Evolutionary conservation across 2,329 filamentous ascomycete genomes (phyloP).

Genomic region (Xylariaceae sp.): DNA sequence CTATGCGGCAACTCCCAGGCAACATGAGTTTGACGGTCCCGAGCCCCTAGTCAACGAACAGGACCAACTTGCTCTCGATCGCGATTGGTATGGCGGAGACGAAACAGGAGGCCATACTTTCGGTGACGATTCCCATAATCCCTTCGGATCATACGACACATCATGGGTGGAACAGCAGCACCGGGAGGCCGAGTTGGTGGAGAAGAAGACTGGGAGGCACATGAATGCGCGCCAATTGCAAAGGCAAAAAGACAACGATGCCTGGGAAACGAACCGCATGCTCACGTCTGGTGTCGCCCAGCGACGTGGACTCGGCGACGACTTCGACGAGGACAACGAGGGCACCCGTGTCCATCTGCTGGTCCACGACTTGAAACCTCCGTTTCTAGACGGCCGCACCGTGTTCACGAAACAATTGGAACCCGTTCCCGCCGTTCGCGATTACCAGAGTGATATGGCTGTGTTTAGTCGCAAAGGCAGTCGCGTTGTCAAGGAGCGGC

Average conservation of each 20-base stretch:
- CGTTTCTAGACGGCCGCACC: constrained; percentile 88
- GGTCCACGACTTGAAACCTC: constrained; percentile 88
- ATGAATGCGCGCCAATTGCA: constrained; percentile 72
- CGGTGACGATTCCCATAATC: constrained; percentile 89
- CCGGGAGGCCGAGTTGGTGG: constrained; percentile 64
- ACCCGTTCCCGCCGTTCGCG: constrained; percentile 84
- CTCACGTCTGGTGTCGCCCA: constrained; percentile 93
- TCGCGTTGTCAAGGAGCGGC: constrained; percentile 81
- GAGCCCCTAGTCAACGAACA: constrained; percentile 59
- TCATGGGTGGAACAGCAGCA: constrained; percentile 67
- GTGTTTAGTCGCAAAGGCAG: constrained; percentile 96
- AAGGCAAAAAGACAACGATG: constrained; percentile 90
- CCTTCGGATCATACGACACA: constrained; percentile 71
- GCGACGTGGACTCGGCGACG: constrained; percentile 70
- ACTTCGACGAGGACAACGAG: constrained; percentile 89
- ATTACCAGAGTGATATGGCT: constrained; percentile 97
- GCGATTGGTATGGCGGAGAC: constrained; percentile 89
- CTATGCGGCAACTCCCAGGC: constrained; percentile 40
- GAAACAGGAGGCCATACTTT: constrained; percentile 77
- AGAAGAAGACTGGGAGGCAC: constrained; percentile 70
- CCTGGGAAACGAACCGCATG: constrained; percentile 99
- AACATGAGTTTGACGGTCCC: constrained; percentile 55
- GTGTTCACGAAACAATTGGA: constrained; percentile 98
- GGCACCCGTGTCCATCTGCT: constrained; percentile 82
- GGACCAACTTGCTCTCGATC: constrained; percentile 71